Base-by-base conservation (phyloP, 2,329 filamentous ascomycete species). In the Arachnopeziza araneosa region DNA sequence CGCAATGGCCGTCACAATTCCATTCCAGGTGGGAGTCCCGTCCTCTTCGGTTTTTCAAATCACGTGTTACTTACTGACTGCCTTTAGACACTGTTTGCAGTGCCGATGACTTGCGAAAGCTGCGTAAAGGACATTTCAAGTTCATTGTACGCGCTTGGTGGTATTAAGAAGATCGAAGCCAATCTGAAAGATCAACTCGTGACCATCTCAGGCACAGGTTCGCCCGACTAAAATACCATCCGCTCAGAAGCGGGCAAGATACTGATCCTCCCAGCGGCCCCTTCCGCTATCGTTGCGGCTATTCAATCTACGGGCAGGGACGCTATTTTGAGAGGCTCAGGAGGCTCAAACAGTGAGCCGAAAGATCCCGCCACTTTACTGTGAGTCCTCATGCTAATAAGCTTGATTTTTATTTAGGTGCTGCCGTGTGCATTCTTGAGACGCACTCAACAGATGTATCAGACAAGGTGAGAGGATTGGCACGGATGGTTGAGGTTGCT, bases 341-440 rank as follows among this genome's bases (percentile, higher is more conserved):
- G 95, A 64, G 83, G 82, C 68, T 88, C 91, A 71, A 88, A 97
- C 76, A 91, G 91, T 93, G 80, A 70, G 86, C 83, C 60, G 54
- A 52, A 50, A 54, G 10, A 7, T 44, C 36, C 3, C 36, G 10
- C 12, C 17, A 44, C 17, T 44, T 44, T 14, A 44, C 3, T 2
- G 17, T 12, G 6, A 14, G 17, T 44, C 54, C 17, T 7, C 17
- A 14, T 17, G 17, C 12, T 44, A 7, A 44, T 14, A 44, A 44
- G 17, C 36, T 19, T 44, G 6, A 44, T 14, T 44, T 14, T 30
- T 4, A 9, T 30, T 19, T 64, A 83, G 89, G 85, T 72, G 90
- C 92, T 30, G 91, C 93, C 52, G 95, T 99, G 51, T 96, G 93
- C 76, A 98, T 99, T 71, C 85, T 99, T 62, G 95, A 99, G 79